Conservation (phyloP, 805 yeast species). For the Kodamaea nitidulidarum region DNA sequence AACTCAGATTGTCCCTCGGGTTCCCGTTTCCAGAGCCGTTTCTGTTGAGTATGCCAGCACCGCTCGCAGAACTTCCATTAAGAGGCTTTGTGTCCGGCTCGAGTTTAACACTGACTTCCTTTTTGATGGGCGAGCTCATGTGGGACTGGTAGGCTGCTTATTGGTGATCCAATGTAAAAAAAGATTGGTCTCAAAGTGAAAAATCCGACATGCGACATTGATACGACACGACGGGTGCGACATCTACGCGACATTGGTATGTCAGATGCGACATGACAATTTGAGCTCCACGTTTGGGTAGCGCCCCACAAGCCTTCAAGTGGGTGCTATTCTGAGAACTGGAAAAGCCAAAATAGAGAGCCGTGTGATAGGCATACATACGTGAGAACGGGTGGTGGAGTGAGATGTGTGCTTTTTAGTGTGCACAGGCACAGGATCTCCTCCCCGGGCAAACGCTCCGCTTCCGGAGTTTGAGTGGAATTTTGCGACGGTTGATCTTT, state of each 20-base stretch:
- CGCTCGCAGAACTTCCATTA: background rate
- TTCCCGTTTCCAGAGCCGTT: background rate
- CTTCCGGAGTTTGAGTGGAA: background rate
- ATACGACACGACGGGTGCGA: background rate
- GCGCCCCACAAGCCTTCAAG: background rate
- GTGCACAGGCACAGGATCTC: too few relatives aligned
- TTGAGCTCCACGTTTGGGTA: constrained; percentile 1
- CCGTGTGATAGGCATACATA: too few relatives aligned
- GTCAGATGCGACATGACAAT: too few relatives aligned
- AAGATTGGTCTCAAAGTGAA: background rate
- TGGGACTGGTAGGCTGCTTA: constrained; percentile 3
- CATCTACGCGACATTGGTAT: too few relatives aligned
- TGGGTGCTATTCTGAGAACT: too few relatives aligned
- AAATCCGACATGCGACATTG: constrained; percentile 3
- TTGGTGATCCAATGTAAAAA: background rate
- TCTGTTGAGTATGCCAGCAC: background rate
- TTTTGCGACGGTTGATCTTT: background rate
- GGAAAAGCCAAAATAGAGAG: too few relatives aligned
- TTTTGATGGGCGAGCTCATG: constrained; percentile 28
- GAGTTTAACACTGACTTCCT: constrained; percentile 24
- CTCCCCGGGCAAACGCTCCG: background rate
- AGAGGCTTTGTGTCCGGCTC: constrained; percentile 13
- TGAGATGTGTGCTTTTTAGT: too few relatives aligned
- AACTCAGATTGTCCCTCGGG: background rate
- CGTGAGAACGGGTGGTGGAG: too few relatives aligned